These are phyloP conservation scores for Hemileia vastatrix DNA, from an alignment of 1,284 basidiomycete genomes.

Conservation along the genomic window DNA sequence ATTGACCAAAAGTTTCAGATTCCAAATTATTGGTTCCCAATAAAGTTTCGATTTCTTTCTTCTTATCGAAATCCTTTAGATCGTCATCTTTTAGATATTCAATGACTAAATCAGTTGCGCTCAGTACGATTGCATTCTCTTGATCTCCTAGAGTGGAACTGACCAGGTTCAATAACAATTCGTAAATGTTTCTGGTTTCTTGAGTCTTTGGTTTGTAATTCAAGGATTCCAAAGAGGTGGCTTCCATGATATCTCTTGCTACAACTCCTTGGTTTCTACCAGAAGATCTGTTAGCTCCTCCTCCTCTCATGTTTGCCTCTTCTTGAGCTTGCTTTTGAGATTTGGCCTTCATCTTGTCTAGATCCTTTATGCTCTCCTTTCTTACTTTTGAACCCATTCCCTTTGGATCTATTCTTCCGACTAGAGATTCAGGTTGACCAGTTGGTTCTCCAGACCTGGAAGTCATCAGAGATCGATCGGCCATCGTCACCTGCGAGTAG, in stretches of 20 bases:
- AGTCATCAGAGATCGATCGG: constrained; percentile 29
- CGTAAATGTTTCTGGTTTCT: constrained; percentile 88
- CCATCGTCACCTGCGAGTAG: constrained; percentile 34
- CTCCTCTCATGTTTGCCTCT: too few species aligned
- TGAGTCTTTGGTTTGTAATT: constrained; percentile 82
- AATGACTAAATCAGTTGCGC: constrained; percentile 80
- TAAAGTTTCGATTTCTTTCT: constrained; percentile 80
- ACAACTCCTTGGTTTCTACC: constrained; percentile 41
- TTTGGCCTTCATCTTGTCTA: constrained; percentile 78
- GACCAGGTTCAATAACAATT: constrained; percentile 74
- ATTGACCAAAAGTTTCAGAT: constrained; percentile 70
- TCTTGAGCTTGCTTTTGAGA: constrained; percentile 31
- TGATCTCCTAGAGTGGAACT: constrained; percentile 78
- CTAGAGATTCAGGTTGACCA: constrained; percentile 87
- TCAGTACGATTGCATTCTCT: constrained; percentile 86
- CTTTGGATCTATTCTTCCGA: constrained; percentile 74
- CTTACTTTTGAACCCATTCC: constrained; percentile 89
- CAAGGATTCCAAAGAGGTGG: constrained; percentile 76
- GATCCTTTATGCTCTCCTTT: constrained; percentile 72
- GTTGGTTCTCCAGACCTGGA: constrained; percentile 78
- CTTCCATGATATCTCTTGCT: constrained; percentile 79
- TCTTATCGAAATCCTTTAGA: constrained; percentile 95
- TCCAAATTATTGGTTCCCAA: constrained; percentile 56
- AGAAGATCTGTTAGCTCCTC: too few species aligned
- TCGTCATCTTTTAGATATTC: constrained; percentile 81